Evolutionary conservation across 345 rosid species (phyloP).

Genomic region (Ceriops tagal): DNA sequence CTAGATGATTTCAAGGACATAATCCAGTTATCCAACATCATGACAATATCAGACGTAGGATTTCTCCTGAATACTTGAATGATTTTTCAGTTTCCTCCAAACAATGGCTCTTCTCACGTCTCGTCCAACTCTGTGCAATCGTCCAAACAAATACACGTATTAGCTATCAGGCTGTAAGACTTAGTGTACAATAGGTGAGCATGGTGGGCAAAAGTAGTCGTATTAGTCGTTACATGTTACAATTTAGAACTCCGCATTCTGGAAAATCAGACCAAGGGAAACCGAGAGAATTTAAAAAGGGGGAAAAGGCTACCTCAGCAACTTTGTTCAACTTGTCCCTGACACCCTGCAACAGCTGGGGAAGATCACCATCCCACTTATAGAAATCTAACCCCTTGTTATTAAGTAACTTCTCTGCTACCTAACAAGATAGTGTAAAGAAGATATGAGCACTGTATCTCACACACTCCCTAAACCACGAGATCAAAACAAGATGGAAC

Average conservation of each 20-base stretch:
- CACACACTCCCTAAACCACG: not conserved
- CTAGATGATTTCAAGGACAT: too few species aligned
- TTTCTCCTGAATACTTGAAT: constrained; percentile 81
- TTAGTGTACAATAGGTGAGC: too few species aligned
- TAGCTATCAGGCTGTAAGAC: not conserved
- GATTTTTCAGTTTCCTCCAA: constrained; percentile 95
- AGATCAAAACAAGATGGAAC: too few species aligned
- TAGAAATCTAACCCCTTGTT: constrained; percentile 69
- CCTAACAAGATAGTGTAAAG: constrained; percentile 34
- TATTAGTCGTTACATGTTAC: not conserved
- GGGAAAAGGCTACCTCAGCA: constrained; percentile 44
- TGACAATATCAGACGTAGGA: constrained; percentile 77
- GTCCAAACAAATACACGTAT: constrained; percentile 4
- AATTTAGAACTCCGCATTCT: not conserved
- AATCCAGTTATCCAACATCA: constrained; percentile 17
- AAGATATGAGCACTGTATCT: not conserved
- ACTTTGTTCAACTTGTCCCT: constrained; percentile 77
- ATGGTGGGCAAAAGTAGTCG: not conserved
- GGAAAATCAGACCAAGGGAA: not conserved
- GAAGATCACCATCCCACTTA: constrained; percentile 87
- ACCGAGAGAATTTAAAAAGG: not conserved
- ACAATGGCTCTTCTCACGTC: constrained; percentile 87
- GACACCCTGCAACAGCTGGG: constrained; percentile 67
- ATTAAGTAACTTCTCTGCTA: constrained; percentile 64
- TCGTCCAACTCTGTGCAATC: constrained; percentile 64